Conservation (phyloP, 2,329 filamentous ascomycete genomes). For the Phialocephala subalpina region DNA sequence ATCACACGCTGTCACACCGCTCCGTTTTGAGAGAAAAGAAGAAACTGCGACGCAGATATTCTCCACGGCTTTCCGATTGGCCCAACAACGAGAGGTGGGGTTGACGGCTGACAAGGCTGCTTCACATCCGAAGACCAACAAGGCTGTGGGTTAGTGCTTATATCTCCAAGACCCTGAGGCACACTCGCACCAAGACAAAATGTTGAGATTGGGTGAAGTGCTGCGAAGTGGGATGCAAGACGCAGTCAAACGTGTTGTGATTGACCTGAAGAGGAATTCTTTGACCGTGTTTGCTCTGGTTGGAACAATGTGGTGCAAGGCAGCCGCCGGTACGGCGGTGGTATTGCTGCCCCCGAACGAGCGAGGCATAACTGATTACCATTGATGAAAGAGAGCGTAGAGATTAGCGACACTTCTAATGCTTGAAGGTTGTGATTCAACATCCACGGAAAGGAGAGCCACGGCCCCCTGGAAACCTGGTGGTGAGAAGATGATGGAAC, state of each 20-base stretch:
- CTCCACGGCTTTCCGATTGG: not conserved
- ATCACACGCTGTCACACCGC: conserved; percentile 8
- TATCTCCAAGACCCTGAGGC: not conserved
- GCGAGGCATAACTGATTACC: no score
- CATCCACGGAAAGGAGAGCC: no score
- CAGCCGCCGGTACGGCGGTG: no score
- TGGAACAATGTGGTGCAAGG: not conserved
- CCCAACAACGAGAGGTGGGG: not conserved
- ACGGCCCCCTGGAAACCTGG: no score
- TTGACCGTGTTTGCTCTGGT: not conserved
- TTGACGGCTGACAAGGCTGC: conserved; percentile 7
- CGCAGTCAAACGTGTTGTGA: not conserved
- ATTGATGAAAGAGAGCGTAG: no score
- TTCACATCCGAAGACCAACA: conserved; percentile 2
- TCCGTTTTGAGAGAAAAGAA: not conserved
- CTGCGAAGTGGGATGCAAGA: not conserved
- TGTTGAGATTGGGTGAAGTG: not conserved
- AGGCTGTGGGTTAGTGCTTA: conserved; percentile 15
- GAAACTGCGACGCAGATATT: not conserved
- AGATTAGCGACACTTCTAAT: no score
- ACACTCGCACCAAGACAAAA: not conserved
- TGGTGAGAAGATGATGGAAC: no score
- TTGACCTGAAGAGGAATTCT: not conserved
- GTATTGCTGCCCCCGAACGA: no score
- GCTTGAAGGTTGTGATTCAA: no score